phyloP scores from a whole-genome alignment of 139 green algal species.

The Pleodorina starrii region DNA sequence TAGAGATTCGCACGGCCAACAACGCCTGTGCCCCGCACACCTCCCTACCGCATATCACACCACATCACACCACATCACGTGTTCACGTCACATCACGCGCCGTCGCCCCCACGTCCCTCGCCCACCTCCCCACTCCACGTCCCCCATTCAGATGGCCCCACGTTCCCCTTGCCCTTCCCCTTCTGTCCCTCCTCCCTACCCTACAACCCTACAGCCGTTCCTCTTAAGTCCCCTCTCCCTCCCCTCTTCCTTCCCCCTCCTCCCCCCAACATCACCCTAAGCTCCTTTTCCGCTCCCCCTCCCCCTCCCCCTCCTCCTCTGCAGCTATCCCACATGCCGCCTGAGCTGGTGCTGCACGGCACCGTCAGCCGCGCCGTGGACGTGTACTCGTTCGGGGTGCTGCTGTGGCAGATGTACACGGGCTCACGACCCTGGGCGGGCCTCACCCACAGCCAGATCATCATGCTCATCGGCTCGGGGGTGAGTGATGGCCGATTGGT shows the following conservation, averaged over 20 bases:
- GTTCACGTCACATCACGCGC: too few relatives aligned
- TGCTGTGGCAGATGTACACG: conserved; percentile 76
- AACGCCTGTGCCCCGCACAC: too few relatives aligned
- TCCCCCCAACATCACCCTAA: neutral
- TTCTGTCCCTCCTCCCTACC: neutral
- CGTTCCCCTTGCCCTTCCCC: neutral
- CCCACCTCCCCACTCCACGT: too few relatives aligned
- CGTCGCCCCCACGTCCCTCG: too few relatives aligned
- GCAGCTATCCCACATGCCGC: conserved; percentile 56
- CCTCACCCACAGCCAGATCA: conserved; percentile 61
- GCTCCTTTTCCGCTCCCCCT: neutral
- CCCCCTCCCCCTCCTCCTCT: neutral
- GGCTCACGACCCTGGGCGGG: conserved; percentile 69
- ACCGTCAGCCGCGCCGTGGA: conserved; percentile 42
- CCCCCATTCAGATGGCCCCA: neutral
- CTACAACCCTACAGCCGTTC: too few relatives aligned
- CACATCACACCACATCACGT: too few relatives aligned
- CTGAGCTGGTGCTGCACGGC: conserved; percentile 53
- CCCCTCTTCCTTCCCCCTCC: neutral
- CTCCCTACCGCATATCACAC: too few relatives aligned
- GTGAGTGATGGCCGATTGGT: too few relatives aligned
- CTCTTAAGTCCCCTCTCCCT: neutral
- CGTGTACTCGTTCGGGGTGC: conserved; percentile 63
- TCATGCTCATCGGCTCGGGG: conserved; percentile 44
- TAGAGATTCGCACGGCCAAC: neutral